phyloP scores from a whole-genome alignment of 192 early-diverging fungal genomes.

The Coemansia sp. region DNA sequence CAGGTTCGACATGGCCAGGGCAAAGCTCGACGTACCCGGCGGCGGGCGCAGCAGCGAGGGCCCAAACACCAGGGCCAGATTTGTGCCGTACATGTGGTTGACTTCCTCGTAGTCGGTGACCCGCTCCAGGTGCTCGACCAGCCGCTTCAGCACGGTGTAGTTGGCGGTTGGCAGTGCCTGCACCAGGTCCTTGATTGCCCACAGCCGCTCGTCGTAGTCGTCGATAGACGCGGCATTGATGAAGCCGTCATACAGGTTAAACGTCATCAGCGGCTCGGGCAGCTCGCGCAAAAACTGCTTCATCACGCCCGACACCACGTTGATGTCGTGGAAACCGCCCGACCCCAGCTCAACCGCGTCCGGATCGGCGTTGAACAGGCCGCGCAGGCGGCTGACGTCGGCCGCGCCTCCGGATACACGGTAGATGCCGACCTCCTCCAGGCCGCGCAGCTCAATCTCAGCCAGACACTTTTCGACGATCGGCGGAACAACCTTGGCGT shows the following conservation, averaged over 20 bases:
- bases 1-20: slow-evolving; percentile 68
- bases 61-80: slow-evolving; percentile 94
- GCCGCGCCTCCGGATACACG: slow-evolving; percentile 65
- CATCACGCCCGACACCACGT: slow-evolving; percentile 80
- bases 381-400: slow-evolving; percentile 57
- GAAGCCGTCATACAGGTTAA: slow-evolving; percentile 75
- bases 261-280: slow-evolving; percentile 90
- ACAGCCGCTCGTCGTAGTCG: slow-evolving; percentile 68
- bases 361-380: slow-evolving; percentile 59
- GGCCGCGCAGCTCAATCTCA: slow-evolving; percentile 68
- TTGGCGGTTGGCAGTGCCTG: slow-evolving; percentile 59
- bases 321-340: slow-evolving; percentile 68
- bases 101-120: slow-evolving; percentile 71
- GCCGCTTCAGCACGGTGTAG: slow-evolving; percentile 62
- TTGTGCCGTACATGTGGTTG: slow-evolving; percentile 87
- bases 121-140: slow-evolving; percentile 68
- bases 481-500: slow-evolving; percentile 54
- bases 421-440: slow-evolving; percentile 73
- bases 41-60: slow-evolving; percentile 76
- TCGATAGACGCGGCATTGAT: slow-evolving; percentile 66
- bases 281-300: slow-evolving; percentile 93
- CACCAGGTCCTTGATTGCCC: slow-evolving; percentile 65
- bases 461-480: slow-evolving; percentile 65
- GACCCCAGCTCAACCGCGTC: slow-evolving; percentile 56
- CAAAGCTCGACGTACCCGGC: slow-evolving; percentile 58